These are phyloP conservation scores for Starmerella stellata DNA, from an alignment of 805 yeast species.

Conservation along the genomic window DNA sequence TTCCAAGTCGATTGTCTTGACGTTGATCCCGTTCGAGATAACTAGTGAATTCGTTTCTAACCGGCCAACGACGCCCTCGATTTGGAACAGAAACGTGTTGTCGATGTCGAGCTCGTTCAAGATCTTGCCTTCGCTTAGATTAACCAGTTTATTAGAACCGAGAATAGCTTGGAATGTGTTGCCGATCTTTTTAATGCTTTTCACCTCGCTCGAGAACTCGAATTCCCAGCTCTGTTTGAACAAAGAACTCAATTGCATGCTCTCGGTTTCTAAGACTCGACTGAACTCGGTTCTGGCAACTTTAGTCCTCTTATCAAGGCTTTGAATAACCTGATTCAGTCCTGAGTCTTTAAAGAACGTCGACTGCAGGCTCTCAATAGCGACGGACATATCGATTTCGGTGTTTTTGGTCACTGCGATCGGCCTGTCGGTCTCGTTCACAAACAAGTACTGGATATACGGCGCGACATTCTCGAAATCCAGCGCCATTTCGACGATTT, in stretches of 20 bases:
- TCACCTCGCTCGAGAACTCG: neutral
- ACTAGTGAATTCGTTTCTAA: no score
- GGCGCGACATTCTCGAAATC: conserved; percentile 10
- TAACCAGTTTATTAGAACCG: no score
- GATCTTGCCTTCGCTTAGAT: no score
- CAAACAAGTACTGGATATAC: conserved; percentile 11
- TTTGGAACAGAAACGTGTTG: no score
- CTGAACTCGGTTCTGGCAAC: neutral
- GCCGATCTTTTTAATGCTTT: no score
- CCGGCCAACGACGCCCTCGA: no score
- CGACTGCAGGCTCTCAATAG: neutral
- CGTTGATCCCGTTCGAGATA: no score
- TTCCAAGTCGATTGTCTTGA: neutral
- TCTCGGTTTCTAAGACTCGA: neutral
- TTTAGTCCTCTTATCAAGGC: neutral
- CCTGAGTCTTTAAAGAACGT: neutral
- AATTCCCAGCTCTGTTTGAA: neutral
- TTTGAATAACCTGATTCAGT: neutral
- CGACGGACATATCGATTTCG: neutral
- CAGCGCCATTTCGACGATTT: neutral
- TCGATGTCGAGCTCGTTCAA: no score
- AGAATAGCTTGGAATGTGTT: no score
- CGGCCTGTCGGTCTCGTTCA: conserved; percentile 13
- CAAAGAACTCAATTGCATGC: neutral
- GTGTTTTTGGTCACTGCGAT: conserved; percentile 8